Conservation (phyloP, 495 filamentous ascomycete species). For the Lasiosphaeria miniovina region DNA sequence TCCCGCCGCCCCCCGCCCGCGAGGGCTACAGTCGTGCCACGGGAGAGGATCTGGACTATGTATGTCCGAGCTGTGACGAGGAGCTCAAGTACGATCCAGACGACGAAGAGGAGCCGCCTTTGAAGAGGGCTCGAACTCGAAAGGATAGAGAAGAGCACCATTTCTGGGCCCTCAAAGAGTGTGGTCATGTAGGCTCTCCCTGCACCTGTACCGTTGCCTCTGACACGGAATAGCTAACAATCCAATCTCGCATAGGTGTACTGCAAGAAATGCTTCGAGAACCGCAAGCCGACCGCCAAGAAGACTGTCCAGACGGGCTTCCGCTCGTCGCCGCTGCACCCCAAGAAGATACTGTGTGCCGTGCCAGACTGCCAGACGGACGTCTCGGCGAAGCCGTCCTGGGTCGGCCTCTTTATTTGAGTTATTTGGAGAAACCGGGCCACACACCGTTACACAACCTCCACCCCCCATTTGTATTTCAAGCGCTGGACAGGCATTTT, state of each 20-base stretch:
- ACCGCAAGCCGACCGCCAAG: constrained; percentile 24
- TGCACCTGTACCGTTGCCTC: neutral
- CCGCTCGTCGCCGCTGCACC: constrained; percentile 9
- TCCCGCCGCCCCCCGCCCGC: constrained; percentile 33
- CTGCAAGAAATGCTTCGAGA: constrained; percentile 44
- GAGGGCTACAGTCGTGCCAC: constrained; percentile 44
- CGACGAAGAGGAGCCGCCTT: constrained; percentile 22
- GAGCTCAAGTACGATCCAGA: constrained; percentile 47
- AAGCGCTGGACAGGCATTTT: neutral
- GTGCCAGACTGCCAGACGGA: constrained; percentile 44
- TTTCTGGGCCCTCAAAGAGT: constrained; percentile 50
- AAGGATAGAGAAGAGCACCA: constrained; percentile 47
- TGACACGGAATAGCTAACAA: neutral
- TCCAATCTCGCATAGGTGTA: constrained; percentile 36
- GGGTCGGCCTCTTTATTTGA: constrained; percentile 48
- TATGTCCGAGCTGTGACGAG: constrained; percentile 47
- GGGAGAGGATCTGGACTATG: constrained; percentile 35
- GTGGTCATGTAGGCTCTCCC: constrained; percentile 43
- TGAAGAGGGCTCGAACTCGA: constrained; percentile 36
- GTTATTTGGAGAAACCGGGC: no score
- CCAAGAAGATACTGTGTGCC: constrained; percentile 33
- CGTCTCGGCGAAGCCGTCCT: constrained; percentile 33
- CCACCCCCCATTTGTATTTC: neutral
- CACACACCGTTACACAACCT: neutral
- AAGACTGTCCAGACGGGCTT: constrained; percentile 25